Conservation (phyloP, 2,329 filamentous ascomycete genomes). For the Fusarium sp. region DNA sequence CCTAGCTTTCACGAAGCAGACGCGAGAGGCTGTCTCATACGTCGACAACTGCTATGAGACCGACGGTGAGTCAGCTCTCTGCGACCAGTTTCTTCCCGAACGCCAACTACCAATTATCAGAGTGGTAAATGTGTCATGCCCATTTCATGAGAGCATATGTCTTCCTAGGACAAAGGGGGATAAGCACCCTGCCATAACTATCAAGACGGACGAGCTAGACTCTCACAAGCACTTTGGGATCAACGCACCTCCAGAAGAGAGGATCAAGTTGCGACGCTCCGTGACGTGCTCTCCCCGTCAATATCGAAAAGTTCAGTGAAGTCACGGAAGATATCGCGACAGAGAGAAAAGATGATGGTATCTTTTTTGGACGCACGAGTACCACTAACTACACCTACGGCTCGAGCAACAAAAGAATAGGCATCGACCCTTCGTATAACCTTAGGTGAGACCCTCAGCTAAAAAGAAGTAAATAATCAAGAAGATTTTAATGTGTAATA, state of each 20-base stretch:
- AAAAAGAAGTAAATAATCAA: background rate
- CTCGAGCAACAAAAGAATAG: too few species aligned
- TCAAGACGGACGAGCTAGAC: background rate
- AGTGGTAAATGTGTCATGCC: background rate
- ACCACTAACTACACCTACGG: background rate
- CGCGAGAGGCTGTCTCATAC: background rate
- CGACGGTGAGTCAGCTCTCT: background rate
- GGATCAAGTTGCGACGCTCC: background rate
- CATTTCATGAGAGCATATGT: background rate
- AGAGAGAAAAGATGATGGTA: too few species aligned
- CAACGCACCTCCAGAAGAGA: background rate
- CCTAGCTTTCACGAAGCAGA: background rate
- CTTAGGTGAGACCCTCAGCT: background rate
- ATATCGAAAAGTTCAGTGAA: background rate
- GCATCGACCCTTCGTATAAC: background rate
- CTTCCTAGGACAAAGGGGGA: background rate
- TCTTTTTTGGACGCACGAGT: background rate
- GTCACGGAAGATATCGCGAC: too few species aligned
- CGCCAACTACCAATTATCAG: background rate
- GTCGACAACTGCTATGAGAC: background rate
- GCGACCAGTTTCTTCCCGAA: background rate
- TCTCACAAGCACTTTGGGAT: background rate
- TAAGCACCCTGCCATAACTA: background rate
- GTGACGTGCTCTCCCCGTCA: background rate
- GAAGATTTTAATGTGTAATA: too few species aligned